Percentiles rank a stretch among this genome's conserved stretches.
phyloP scores from a whole-genome alignment of 805 yeast genomes.

The Zygosaccharomyces gambellarensis region DNA sequence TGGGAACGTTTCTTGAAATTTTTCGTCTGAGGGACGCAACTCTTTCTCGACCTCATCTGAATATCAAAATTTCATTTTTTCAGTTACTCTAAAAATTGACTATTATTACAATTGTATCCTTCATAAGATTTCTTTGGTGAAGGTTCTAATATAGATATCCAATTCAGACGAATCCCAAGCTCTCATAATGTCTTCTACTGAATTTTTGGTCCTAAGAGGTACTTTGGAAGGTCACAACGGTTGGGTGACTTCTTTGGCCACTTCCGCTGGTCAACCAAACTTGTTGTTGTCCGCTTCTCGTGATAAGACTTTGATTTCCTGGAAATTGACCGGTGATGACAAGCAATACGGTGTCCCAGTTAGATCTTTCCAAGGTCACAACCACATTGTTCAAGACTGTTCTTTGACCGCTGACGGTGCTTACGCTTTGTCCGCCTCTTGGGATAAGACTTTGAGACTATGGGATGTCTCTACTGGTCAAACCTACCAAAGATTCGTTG shows the following conservation, averaged over 20 bases:
- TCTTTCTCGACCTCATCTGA: neutral
- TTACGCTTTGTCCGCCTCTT: slow-evolving; percentile 96
- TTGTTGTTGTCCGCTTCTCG: slow-evolving; percentile 96
- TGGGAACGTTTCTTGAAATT: slow-evolving; percentile 26
- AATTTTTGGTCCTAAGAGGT: slow-evolving; percentile 99
- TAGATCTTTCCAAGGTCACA: slow-evolving; percentile 96
- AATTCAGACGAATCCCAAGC: neutral
- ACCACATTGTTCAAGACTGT: slow-evolving; percentile 98
- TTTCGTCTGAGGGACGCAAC: neutral
- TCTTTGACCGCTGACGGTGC: slow-evolving; percentile 97
- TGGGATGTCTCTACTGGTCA: slow-evolving; percentile 96
- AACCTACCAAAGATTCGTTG: slow-evolving; percentile 90
- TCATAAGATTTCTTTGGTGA: neutral
- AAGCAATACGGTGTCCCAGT: slow-evolving; percentile 97
- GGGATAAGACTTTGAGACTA: slow-evolving; percentile 99
- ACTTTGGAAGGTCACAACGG: slow-evolving; percentile 96
- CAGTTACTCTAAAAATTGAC: neutral
- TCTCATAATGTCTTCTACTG: slow-evolving; percentile 61
- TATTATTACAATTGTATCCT: neutral
- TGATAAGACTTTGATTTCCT: slow-evolving; percentile 96
- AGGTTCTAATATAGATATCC: neutral
- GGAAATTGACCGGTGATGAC: slow-evolving; percentile 96
- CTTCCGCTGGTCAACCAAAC: slow-evolving; percentile 97
- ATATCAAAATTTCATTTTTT: neutral
- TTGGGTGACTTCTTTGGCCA: slow-evolving; percentile 98